Evolutionary conservation across 495 filamentous ascomycete genomes (phyloP), one percentile per base, ranked within the genome.

Genomic region (Lepraria neglecta): DNA sequence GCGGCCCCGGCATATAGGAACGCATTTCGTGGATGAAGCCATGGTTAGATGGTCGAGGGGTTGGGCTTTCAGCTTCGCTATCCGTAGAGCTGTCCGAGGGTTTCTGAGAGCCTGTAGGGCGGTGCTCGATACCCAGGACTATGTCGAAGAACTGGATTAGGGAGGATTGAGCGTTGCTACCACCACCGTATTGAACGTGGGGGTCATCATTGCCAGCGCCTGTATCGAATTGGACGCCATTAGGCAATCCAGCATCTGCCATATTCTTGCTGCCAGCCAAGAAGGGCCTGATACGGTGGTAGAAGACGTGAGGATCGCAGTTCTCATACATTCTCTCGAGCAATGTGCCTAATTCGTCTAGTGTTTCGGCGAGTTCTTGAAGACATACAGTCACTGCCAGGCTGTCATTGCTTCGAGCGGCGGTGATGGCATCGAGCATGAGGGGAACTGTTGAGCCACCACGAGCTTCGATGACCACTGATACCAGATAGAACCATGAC

Each of bases 21-120:
- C 91, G 89, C 94, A 98, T 98, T 59, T 97, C 94, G 67, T 87
- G 84, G 70, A 97, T 90, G 78, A 98, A 98, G 65, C 90, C 91
- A 75, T 97, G 84, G 28, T 83, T 82, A 15, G 86, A 80, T 9
- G 80, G 78, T 15, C 81, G 76, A 6, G 79, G 74, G 11, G 77
- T 75, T 10, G 77, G 75, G 4, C 80, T 81, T 45, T 83, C 79
- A 15, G 76, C 71, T 43, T 78, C 76, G 40, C 72, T 72, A 33
- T 78, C 78, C 0, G 76, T 72, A 27, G 50, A 56, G 28, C 38
- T 55, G 17, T 62, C n/a, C 68, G 40, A n/a, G 68, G 66, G 44
- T 68, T 69, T 57, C 75, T 44, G 67, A 72, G 42, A 63, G 72
- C 94, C 94, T 0, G 94, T 98, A 1, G 95, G 92, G 5, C 89